phyloP scores from a whole-genome alignment of 768 basidiomycete genomes.

The Pleurotus pulmonarius region DNA sequence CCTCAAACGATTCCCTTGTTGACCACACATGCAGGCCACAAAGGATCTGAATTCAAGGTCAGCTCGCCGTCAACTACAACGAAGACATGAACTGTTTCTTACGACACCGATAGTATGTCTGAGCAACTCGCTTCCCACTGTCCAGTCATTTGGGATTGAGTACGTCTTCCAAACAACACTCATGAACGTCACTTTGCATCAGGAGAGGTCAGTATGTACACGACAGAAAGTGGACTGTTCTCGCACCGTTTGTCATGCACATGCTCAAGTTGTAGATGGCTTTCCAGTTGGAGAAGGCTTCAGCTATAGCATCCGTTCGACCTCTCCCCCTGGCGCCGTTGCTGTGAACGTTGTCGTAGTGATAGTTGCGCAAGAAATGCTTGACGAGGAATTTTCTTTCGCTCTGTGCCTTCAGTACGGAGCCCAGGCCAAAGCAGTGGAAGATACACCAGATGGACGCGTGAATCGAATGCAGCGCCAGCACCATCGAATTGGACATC shows the following conservation, averaged over 20 bases:
- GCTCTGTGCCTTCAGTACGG: constrained; percentile 81
- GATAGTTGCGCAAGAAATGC: constrained; percentile 93
- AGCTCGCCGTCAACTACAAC: constrained; percentile 8
- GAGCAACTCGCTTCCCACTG: constrained; percentile 80
- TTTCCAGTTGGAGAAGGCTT: constrained; percentile 97
- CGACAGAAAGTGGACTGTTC: constrained; percentile 1
- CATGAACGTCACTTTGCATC: constrained; percentile 67
- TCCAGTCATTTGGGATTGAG: constrained; percentile 77
- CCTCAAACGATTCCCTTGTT: constrained; percentile 85
- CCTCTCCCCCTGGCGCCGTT: constrained; percentile 21
- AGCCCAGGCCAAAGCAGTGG: constrained; percentile 85
- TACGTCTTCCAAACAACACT: constrained; percentile 92
- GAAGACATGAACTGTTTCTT: constrained; percentile 24
- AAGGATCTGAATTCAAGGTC: constrained; percentile 49
- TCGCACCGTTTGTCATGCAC: constrained; percentile 88
- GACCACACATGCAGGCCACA: constrained; percentile 91
- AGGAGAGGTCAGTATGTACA: constrained; percentile 7
- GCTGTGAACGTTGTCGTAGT: constrained; percentile 70
- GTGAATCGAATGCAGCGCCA: constrained; percentile 77
- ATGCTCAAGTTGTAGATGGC: constrained; percentile 86
- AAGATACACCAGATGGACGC: constrained; percentile 83
- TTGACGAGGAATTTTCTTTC: constrained; percentile 85
- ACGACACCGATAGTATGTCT: constrained; percentile 88
- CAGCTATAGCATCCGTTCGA: constrained; percentile 70
- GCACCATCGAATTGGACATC: constrained; percentile 41